phyloP scores from a whole-genome alignment of 306 rosid genomes.

The Begonia fuchsioides region DNA sequence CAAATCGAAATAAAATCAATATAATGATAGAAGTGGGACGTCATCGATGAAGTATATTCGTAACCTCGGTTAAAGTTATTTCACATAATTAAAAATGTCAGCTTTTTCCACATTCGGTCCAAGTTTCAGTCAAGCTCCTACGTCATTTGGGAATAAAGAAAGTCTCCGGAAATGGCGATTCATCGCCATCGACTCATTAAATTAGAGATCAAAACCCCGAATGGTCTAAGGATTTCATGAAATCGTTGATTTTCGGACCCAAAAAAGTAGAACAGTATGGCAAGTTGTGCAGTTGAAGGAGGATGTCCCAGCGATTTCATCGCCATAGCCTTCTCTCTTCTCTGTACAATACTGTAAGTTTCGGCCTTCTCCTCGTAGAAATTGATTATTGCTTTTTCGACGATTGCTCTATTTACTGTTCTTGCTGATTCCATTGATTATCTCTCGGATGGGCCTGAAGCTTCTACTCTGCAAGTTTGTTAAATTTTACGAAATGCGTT shows the following conservation, averaged over 20 bases:
- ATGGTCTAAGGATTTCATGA: background rate
- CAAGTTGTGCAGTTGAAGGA: slow-evolving; percentile 52
- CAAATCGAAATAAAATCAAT: no score
- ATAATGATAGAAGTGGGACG: no score
- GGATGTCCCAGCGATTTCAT: slow-evolving; percentile 77
- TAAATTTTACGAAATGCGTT: background rate
- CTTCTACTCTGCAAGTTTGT: background rate
- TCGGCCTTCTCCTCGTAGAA: slow-evolving; percentile 1
- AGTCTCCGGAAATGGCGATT: no score
- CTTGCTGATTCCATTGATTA: no score
- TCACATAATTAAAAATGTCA: no score
- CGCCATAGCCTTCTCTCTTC: slow-evolving; percentile 43
- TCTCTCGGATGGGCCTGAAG: background rate
- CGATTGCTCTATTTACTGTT: background rate
- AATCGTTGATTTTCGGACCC: background rate
- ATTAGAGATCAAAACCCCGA: background rate
- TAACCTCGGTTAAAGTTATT: no score
- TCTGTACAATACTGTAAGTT: slow-evolving; percentile 46
- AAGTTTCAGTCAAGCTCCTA: slow-evolving; percentile 2
- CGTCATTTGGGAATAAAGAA: background rate
- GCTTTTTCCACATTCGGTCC: no score
- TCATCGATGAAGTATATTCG: no score
- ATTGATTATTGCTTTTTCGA: background rate
- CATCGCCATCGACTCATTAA: background rate
- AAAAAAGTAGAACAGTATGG: slow-evolving; percentile 20